Conservation (phyloP, 495 filamentous ascomycete genomes). For the Cercophora newfieldiana region DNA sequence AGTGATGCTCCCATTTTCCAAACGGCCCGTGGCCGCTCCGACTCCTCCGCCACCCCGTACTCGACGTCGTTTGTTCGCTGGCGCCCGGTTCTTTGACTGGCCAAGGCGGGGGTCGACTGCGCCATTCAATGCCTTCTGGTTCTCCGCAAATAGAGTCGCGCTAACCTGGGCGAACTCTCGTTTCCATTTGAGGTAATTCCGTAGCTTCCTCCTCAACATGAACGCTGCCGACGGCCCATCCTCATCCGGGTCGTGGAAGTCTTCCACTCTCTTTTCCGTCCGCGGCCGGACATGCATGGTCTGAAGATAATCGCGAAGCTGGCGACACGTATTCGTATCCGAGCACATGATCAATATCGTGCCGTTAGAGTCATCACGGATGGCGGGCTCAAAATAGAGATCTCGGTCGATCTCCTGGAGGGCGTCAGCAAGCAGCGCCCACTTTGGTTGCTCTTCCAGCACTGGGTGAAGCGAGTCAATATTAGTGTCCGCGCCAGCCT, state of each 20-base stretch:
- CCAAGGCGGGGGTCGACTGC: constrained; percentile 50
- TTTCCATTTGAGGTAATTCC: constrained; percentile 93
- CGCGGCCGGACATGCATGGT: constrained; percentile 78
- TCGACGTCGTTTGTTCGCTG: constrained; percentile 84
- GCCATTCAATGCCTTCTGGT: constrained; percentile 74
- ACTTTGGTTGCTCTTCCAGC: constrained; percentile 93
- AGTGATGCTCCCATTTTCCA: constrained; percentile 49
- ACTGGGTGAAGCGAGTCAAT: constrained; percentile 78
- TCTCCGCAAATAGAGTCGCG: constrained; percentile 68
- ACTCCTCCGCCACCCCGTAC: constrained; percentile 76
- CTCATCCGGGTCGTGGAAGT: constrained; percentile 47
- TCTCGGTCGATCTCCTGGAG: constrained; percentile 93
- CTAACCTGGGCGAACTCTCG: constrained; percentile 82
- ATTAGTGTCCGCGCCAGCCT: constrained; percentile 41
- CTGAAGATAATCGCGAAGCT: constrained; percentile 87
- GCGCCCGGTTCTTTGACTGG: constrained; percentile 50
- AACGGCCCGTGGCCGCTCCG: constrained; percentile 49
- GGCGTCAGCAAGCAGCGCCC: constrained; percentile 80
- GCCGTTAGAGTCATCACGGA: constrained; percentile 81
- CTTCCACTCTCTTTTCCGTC: constrained; percentile 40
- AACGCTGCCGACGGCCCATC: constrained; percentile 70
- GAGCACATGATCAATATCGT: constrained; percentile 94
- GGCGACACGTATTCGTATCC: constrained; percentile 82
- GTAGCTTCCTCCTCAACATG: constrained; percentile 84
- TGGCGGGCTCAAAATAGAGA: constrained; percentile 74